Evolutionary conservation across 2,329 filamentous ascomycete species (phyloP).

Genomic region (Aureobasidium sp.): DNA sequence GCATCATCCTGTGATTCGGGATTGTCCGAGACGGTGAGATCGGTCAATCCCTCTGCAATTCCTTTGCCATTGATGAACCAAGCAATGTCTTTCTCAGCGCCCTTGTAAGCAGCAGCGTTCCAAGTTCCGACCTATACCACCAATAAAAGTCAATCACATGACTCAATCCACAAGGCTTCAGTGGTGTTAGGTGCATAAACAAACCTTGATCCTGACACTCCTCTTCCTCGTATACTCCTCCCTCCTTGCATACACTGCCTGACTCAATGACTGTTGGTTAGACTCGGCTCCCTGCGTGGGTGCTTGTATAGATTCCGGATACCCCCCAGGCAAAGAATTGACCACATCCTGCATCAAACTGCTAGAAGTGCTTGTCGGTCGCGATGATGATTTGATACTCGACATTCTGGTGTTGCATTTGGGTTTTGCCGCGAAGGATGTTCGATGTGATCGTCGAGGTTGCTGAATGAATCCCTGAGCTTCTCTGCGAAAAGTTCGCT

Average conservation of each 20-base stretch:
- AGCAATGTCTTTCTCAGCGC: conserved; percentile 78
- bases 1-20: conserved; percentile 17
- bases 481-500: not conserved
- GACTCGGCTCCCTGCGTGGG: too few species aligned
- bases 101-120: conserved; percentile 83
- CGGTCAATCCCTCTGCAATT: conserved; percentile 53
- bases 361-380: conserved; percentile 16
- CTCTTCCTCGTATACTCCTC: conserved; percentile 70
- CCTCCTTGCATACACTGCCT: conserved; percentile 60
- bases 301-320: conserved; percentile 24
- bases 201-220: conserved; percentile 53
- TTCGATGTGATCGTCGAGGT: too few species aligned
- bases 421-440: not conserved
- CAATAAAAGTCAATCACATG: not conserved
- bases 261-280: conserved; percentile 42
- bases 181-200: too few species aligned
- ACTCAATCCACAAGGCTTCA: not conserved
- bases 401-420: not conserved
- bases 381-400: conserved; percentile 7
- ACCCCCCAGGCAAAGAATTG: conserved; percentile 38
- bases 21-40: conserved; percentile 32
- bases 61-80: conserved; percentile 83
- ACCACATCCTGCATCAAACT: conserved; percentile 31
- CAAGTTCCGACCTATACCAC: conserved; percentile 72
- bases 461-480: not conserved